Conservation (phyloP, 2,329 filamentous ascomycete genomes). For the Xylariales sp. region DNA sequence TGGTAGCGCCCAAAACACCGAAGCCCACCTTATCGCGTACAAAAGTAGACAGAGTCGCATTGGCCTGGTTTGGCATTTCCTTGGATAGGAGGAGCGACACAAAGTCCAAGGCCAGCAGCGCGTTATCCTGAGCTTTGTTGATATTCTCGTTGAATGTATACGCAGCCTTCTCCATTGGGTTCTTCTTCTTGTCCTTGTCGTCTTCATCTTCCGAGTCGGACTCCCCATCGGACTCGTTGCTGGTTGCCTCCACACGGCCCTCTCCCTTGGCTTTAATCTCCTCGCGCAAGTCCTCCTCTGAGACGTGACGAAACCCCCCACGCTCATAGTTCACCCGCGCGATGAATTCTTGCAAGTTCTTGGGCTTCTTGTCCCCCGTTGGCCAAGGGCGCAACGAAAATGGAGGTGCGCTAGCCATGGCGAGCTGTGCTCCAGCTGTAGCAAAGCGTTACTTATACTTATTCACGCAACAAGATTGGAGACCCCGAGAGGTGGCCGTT, state of each 20-base stretch:
- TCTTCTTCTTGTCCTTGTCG: constrained; percentile 34
- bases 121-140: constrained; percentile 54
- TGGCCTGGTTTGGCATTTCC: constrained; percentile 66
- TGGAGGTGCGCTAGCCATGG: constrained; percentile 22
- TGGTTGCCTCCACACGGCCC: constrained; percentile 32
- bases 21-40: constrained; percentile 69
- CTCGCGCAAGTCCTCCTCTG: constrained; percentile 65
- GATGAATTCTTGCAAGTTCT: constrained; percentile 70
- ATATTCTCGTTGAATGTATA: constrained; percentile 55
- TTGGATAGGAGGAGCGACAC: constrained; percentile 82
- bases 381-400: constrained; percentile 64
- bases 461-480: too few species aligned
- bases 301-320: constrained; percentile 77
- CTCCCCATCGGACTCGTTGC: constrained; percentile 38
- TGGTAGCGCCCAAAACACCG: constrained; percentile 68
- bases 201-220: constrained; percentile 43
- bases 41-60: constrained; percentile 63
- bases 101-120: constrained; percentile 72
- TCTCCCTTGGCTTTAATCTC: constrained; percentile 54
- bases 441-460: too few species aligned
- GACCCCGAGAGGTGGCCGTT: too few species aligned
- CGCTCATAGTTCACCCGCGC: constrained; percentile 73
- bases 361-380: constrained; percentile 50
- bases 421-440: neutral
- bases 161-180: constrained; percentile 40